Percentiles rank a stretch among this genome's conserved stretches.
These are phyloP conservation scores for Aspergillus ibericus DNA, from an alignment of 2,329 filamentous ascomycete genomes.

Conservation along the genomic window DNA sequence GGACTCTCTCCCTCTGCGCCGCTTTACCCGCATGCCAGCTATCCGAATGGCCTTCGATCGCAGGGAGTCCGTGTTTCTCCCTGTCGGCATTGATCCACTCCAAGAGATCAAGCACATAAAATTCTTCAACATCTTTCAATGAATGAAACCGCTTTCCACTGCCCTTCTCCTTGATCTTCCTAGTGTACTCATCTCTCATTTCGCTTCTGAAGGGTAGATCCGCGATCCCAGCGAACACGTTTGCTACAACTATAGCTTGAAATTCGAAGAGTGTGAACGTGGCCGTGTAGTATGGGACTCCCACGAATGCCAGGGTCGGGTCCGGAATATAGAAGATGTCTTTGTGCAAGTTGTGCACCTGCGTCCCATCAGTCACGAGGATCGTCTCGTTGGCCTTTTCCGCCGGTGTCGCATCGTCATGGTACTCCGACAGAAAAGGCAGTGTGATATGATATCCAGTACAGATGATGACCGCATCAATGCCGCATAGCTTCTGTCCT, in stretches of 20 bases:
- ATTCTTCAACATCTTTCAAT: conserved; percentile 34
- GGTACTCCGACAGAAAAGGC: conserved; percentile 60
- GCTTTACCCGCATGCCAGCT: conserved; percentile 32
- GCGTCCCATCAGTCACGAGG: conserved; percentile 64
- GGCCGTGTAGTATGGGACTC: conserved; percentile 64
- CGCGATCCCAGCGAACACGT: conserved; percentile 55
- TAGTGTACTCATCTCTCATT: conserved; percentile 38
- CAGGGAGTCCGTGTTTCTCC: conserved; percentile 16
- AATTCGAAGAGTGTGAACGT: conserved; percentile 72
- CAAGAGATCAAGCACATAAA: conserved; percentile 35
- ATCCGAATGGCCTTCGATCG: conserved; percentile 32
- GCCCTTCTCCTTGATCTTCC: conserved; percentile 27
- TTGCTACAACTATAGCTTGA: conserved; percentile 62
- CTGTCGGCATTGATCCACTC: conserved; percentile 37
- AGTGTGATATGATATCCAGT: conserved; percentile 70
- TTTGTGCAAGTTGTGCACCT: conserved; percentile 66
- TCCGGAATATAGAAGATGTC: conserved; percentile 72
- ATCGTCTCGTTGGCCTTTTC: conserved; percentile 53
- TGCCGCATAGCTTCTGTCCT: conserved; percentile 53
- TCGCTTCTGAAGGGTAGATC: conserved; percentile 46
- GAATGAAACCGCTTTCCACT: conserved; percentile 40
- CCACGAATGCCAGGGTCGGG: conserved; percentile 63
- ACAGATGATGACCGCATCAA: conserved; percentile 64
- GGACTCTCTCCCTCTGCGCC: conserved; percentile 24
- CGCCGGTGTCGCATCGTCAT: conserved; percentile 45